phyloP scores from a whole-genome alignment of 805 yeast species.

The Starmerella bacillaris region DNA sequence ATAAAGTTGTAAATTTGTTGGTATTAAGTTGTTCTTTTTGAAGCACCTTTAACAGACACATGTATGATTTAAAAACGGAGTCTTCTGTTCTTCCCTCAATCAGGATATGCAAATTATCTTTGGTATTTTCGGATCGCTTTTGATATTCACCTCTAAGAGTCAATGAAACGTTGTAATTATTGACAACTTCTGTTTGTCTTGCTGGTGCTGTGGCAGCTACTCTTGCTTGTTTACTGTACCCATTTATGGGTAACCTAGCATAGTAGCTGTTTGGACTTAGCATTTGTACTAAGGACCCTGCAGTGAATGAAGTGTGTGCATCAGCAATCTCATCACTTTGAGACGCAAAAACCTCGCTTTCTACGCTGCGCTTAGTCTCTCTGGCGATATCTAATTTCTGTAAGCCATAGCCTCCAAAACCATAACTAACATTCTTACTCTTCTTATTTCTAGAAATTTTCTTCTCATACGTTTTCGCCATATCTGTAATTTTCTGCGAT shows the following conservation, averaged over 20 bases:
- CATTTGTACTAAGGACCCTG: too few species aligned
- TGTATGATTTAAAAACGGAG: constrained; percentile 26
- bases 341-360: constrained; percentile 21
- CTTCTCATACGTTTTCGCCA: constrained; percentile 32
- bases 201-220: constrained; percentile 15
- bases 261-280: constrained; percentile 29
- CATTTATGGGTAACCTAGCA: constrained; percentile 62
- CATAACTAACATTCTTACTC: constrained; percentile 46
- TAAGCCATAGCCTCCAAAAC: constrained; percentile 88
- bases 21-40: too few species aligned
- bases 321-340: neutral
- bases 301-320: neutral
- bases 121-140: constrained; percentile 30
- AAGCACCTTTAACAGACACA: constrained; percentile 6
- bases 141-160: constrained; percentile 60
- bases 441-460: neutral
- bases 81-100: constrained; percentile 56
- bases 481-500: constrained; percentile 37
- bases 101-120: constrained; percentile 38
- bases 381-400: constrained; percentile 48
- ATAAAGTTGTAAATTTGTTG: too few species aligned
- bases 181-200: constrained; percentile 8
- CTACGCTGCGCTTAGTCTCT: constrained; percentile 34
- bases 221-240: constrained; percentile 42
- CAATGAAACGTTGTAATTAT: constrained; percentile 36